Conservation (phyloP, 2,329 filamentous ascomycete genomes). For the Xylariales sp. region DNA sequence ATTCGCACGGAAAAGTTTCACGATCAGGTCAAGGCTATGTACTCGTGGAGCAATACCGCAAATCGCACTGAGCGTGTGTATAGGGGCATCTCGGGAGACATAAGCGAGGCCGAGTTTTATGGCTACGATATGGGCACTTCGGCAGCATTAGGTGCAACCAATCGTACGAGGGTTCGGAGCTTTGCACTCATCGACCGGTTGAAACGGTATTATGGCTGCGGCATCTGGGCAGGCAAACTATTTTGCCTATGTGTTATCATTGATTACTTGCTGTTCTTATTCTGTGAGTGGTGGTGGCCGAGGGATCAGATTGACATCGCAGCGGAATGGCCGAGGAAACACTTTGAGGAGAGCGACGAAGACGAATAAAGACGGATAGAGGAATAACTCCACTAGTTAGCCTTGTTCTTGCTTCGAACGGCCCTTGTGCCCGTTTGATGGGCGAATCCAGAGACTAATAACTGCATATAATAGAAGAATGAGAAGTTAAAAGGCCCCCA, state of each 20-base stretch:
- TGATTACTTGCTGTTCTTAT: conserved; percentile 85
- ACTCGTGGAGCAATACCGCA: conserved; percentile 96
- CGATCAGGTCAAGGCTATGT: conserved; percentile 97
- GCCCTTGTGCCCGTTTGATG: too few relatives aligned
- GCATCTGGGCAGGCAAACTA: conserved; percentile 96
- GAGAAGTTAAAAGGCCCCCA: too few relatives aligned
- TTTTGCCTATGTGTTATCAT: conserved; percentile 94
- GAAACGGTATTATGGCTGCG: conserved; percentile 96
- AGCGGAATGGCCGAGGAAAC: conserved; percentile 85
- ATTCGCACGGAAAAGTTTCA: conserved; percentile 93
- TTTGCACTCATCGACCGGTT: conserved; percentile 91
- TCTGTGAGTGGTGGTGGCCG: conserved; percentile 83
- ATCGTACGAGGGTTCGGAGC: conserved; percentile 67
- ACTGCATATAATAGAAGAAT: too few relatives aligned
- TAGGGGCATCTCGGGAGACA: conserved; percentile 82
- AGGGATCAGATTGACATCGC: conserved; percentile 83
- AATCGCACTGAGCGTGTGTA: conserved; percentile 92
- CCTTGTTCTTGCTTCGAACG: too few relatives aligned
- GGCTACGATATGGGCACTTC: conserved; percentile 65
- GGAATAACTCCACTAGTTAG: too few relatives aligned
- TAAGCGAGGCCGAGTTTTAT: conserved; percentile 84
- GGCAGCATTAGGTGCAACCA: conserved; percentile 63
- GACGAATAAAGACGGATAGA: too few relatives aligned
- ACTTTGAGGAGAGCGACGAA: conserved; percentile 22
- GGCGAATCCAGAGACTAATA: too few relatives aligned